phyloP scores from a whole-genome alignment of 768 basidiomycete genomes.

The Gloeophyllum trabeum region DNA sequence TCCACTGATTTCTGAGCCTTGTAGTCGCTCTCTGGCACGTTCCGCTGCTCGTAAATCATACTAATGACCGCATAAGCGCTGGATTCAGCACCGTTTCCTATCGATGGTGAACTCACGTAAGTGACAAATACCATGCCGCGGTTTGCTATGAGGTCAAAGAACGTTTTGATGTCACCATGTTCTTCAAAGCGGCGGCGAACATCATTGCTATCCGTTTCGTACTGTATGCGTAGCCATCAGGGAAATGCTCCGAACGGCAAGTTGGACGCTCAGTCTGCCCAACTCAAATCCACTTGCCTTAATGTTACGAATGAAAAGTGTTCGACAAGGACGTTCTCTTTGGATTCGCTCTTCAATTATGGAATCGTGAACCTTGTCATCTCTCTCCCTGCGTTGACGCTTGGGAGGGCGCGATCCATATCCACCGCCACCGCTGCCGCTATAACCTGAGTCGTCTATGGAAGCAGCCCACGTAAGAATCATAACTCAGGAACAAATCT shows the following conservation, averaged over 20 bases:
- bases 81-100: neutral
- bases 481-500: neutral
- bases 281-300: slow-evolving; percentile 57
- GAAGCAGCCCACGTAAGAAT: slow-evolving; percentile 16
- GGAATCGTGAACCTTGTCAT: slow-evolving; percentile 84
- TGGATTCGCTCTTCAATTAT: slow-evolving; percentile 92
- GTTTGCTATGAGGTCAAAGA: slow-evolving; percentile 89
- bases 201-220: slow-evolving; percentile 81
- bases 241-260: neutral
- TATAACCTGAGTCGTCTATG: slow-evolving; percentile 58
- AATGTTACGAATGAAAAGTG: slow-evolving; percentile 94
- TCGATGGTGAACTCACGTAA: slow-evolving; percentile 56
- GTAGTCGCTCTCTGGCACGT: slow-evolving; percentile 80
- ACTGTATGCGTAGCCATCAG: too few species aligned
- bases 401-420: slow-evolving; percentile 26
- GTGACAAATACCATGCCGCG: slow-evolving; percentile 99
- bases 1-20: slow-evolving; percentile 80
- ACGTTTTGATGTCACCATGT: slow-evolving; percentile 93
- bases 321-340: slow-evolving; percentile 90
- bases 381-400: slow-evolving; percentile 63
- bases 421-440: slow-evolving; percentile 31
- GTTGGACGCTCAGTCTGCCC: neutral
- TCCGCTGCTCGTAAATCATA: slow-evolving; percentile 91
- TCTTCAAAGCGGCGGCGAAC: slow-evolving; percentile 82
- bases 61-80: slow-evolving; percentile 25